Evolutionary conservation across 345 rosid species (phyloP), one percentile per base, ranked within the genome.

Genomic region (Arabis alpina): DNA sequence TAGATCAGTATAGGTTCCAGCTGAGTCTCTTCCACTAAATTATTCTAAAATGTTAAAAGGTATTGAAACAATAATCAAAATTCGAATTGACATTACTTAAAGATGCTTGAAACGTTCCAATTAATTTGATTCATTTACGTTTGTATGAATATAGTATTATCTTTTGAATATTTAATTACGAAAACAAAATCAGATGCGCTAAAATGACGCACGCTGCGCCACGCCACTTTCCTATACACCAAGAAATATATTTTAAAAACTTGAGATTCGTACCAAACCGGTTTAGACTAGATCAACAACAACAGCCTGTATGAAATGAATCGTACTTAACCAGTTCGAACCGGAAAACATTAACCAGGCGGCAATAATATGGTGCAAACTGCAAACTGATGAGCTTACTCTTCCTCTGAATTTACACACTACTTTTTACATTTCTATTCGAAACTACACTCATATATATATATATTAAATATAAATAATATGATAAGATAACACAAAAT

Each of bases 181-280:
- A 3, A 5, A 16, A 13, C 16, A n/a, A 27, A 51, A 28, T 41
- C 5, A 8, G 19, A 16, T 14, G 54, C 44, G 24, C 47, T 52
- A 23, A 40, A 52, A 19, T 27, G n/a, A 53, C 47, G 28, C 48
- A n/a, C 25, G 54, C 64, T n/a, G 25, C 55, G 56, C 42, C 51
- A 40, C 25, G 51, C 8, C n/a, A 40, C 3, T 58, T 4, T 12
- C 11, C 44, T 44, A 19, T 34, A 28, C 12, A 9, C 12, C 52
- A 28, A 51, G 43, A 28, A 39, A 12, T 7, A 28, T 19, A 12
- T 41, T 34, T 34, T 10, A 24, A 36, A 1, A 47, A 37, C 14
- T 44, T 5, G 11, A 36, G 28, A 14, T 47, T 36, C 44, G 47
- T 53, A 43, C 54, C 39, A 10, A 71, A 34, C 47, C 48, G 69